Base-by-base conservation (phyloP, 768 basidiomycete species). In the Paxillus involutus region DNA sequence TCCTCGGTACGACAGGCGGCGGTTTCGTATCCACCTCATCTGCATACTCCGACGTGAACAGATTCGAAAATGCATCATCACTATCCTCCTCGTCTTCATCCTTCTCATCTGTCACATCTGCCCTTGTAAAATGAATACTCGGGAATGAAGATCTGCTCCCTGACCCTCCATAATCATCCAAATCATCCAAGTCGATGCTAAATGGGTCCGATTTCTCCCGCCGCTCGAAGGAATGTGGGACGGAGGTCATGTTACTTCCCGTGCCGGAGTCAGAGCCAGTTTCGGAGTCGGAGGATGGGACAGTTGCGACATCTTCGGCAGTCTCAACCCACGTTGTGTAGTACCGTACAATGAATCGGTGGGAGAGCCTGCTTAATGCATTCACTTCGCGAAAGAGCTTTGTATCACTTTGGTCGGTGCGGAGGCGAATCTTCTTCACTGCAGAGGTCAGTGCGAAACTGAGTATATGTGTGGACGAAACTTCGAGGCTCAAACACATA, bases 371-470 rank as follows among this genome's bases (percentile, higher is more conserved):
- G 62, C 89, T 91, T n/a, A 97, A 75, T 0, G 90, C 90, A 55
- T 89, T 90, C 44, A 96, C 92, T 70, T 97, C 94, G 4, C 95
- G 80, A 66, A 92, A 91, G 53, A 97, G 94, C 71, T 88, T 94
- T 52, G 79, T 82, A 64, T 94, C 92, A 57, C 84, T 91, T 61
- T 93, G 88, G 52, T 79, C 77, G 0, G 84, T 84, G 40, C 85
- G 84, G 16, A 96, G 78, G 43, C 86, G 85, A 59, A 98, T 85
- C 70, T 96, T 95, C 78, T 98, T 94, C 49, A 94, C 91, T 88
- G 63, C 49, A 29, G 36, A 44, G 19, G 24, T 37, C 39, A 14
- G 43, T 56, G 43, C 21, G 35, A 42, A 10, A 36, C 41, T 51
- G 14, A 59, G 47, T 4, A 16, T 26, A 11, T 16, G 9, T 21